Conservation (phyloP, 1,284 basidiomycete genomes). For the Takashimella tepidaria region DNA sequence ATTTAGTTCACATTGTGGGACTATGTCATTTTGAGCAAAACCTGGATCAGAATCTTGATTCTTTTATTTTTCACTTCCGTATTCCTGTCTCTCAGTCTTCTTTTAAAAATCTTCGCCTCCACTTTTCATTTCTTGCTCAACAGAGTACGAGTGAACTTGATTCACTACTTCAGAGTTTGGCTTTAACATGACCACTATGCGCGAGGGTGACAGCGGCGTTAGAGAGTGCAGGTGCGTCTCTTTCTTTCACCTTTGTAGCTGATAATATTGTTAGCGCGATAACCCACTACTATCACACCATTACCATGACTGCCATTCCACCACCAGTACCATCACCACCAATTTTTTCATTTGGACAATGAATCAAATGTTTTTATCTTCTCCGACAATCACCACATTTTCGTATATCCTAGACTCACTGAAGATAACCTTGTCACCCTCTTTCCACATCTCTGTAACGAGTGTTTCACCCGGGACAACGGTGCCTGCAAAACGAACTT, state of each 20-base stretch:
- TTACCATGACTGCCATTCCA: background rate
- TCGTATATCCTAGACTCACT: constrained; percentile 59
- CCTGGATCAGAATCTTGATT: too few species aligned
- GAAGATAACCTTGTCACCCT: constrained; percentile 86
- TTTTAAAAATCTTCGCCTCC: too few species aligned
- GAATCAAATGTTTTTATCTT: too few species aligned
- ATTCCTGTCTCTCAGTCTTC: too few species aligned
- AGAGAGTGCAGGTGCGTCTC: constrained; percentile 50
- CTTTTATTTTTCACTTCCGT: too few species aligned
- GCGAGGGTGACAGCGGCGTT: constrained; percentile 53
- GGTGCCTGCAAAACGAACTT: constrained; percentile 67
- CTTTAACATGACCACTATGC: constrained; percentile 28
- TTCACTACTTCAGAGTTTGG: constrained; percentile 39
- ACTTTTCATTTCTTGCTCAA: too few species aligned
- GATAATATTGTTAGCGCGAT: too few species aligned
- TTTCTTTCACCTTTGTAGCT: constrained; percentile 54
- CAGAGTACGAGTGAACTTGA: too few species aligned
- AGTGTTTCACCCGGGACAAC: constrained; percentile 95
- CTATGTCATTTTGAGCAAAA: too few species aligned
- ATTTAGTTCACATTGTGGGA: too few species aligned
- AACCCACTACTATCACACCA: background rate
- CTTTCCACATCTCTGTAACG: constrained; percentile 96
- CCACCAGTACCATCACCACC: background rate
- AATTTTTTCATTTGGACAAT: too few species aligned
- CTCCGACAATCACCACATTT: too few species aligned